These are phyloP conservation scores for Penicillium sclerotigenum DNA, from an alignment of 2,329 filamentous ascomycete species.

Conservation along the genomic window DNA sequence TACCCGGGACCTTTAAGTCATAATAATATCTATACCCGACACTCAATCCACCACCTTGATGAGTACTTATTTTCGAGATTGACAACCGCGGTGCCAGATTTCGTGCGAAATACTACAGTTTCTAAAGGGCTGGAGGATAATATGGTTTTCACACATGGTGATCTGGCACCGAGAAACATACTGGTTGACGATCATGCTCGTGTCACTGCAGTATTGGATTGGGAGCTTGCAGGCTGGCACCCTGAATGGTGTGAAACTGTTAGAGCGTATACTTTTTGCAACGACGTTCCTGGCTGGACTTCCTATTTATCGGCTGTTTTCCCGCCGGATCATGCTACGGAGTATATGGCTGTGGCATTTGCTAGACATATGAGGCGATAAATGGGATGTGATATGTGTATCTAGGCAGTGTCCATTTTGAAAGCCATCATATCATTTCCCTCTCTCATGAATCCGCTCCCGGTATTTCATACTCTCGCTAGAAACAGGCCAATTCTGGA, in stretches of 20 bases:
- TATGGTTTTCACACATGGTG: slow-evolving; percentile 7
- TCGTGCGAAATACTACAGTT: neutral
- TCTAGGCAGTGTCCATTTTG: neutral
- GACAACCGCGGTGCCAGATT: neutral
- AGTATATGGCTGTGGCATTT: slow-evolving; percentile 3
- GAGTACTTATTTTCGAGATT: neutral
- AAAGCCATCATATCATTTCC: neutral
- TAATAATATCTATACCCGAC: neutral
- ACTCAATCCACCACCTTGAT: neutral
- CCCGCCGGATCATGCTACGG: neutral
- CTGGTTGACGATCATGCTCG: slow-evolving; percentile 3
- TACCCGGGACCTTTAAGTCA: neutral
- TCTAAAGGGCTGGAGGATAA: neutral
- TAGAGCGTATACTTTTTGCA: neutral
- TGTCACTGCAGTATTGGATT: slow-evolving; percentile 8
- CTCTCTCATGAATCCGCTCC: neutral
- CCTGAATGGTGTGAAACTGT: slow-evolving; percentile 2
- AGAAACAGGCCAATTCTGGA: neutral
- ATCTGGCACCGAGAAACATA: slow-evolving; percentile 8
- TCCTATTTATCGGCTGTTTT: neutral
- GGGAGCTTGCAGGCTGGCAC: slow-evolving; percentile 8
- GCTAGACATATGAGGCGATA: neutral
- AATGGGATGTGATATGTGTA: neutral
- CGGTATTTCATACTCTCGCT: neutral
- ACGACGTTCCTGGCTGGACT: slow-evolving; percentile 1